Percentiles rank a stretch among this genome's conserved stretches.
phyloP scores from a whole-genome alignment of 805 yeast species.

The Lachancea kluyveri region DNA sequence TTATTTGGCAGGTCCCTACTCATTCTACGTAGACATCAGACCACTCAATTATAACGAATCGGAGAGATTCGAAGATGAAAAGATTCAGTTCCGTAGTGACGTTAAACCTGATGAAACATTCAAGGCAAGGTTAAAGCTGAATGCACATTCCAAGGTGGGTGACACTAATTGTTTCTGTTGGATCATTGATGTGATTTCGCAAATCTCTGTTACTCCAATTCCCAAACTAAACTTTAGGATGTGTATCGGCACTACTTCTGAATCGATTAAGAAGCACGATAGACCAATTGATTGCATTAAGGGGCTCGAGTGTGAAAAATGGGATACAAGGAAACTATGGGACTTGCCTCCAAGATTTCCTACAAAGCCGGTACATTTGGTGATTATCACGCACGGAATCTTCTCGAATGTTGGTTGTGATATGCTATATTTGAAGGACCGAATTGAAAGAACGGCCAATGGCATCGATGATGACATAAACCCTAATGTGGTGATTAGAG shows the following conservation, averaged over 20 bases:
- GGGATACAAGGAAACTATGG: conserved; percentile 73
- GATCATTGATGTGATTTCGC: conserved; percentile 77
- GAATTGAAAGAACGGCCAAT: conserved; percentile 44
- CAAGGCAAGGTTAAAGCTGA: conserved; percentile 47
- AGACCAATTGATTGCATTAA: conserved; percentile 4
- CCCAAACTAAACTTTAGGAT: conserved; percentile 67
- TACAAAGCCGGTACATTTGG: conserved; percentile 66
- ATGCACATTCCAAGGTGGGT: conserved; percentile 31
- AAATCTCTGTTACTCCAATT: conserved; percentile 63
- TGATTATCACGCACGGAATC: conserved; percentile 84
- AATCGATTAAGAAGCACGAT: conserved; percentile 15
- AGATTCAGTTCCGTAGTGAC: conserved; percentile 41
- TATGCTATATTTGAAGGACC: conserved; percentile 80
- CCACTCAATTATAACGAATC: conserved; percentile 57
- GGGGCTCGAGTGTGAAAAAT: conserved; percentile 27
- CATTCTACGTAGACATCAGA: conserved; percentile 75
- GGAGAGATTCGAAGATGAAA: conserved; percentile 34
- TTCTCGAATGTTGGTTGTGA: conserved; percentile 89
- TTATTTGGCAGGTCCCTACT: conserved; percentile 82
- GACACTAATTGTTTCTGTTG: conserved; percentile 46
- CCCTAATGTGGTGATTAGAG: conserved; percentile 69
- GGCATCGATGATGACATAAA: conserved; percentile 15
- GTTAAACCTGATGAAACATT: conserved; percentile 70
- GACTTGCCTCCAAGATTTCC: conserved; percentile 49
- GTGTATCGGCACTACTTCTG: conserved; percentile 42